Evolutionary conservation across 2,329 filamentous ascomycete genomes (phyloP), one percentile per base, ranked within the genome.

Genomic region (Fusarium protoensiforme): DNA sequence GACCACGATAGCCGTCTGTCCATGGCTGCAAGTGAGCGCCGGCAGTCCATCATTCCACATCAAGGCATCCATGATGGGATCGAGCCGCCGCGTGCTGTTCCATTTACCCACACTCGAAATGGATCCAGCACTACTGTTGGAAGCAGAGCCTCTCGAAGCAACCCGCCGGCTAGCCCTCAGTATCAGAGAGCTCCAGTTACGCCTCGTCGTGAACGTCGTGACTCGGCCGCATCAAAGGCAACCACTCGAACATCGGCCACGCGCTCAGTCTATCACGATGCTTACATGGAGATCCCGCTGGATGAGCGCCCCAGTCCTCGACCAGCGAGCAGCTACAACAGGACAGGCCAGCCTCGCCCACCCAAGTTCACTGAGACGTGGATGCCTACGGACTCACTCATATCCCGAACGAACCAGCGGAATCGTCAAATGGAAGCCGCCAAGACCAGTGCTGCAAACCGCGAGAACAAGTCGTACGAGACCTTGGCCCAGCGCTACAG

Each of bases 101-200:
- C 95, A 0, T 98, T 97, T 81, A 89, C 93, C 82, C 92, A 96
- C 79, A 97, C 93, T 0, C 90, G 95, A 36, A 87, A 85, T 18
- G 85, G 88, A 54, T 94, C 91, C 3, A 87, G 88, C 13, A 87
- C 88, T 35, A 90, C 89, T 5, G 82, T 87, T 56, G 84, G 83
- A 27, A 88, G 86, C 41, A 85, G 85, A 58, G 86, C 90, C 72
- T 90, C 90, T 0, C 87, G 86, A 39, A 69, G 83, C 65, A 85
- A 91, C 74, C 84, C 90, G 14, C 87, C 90, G 11, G 86, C 85
- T 71, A 84, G 69, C 51, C 69, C 88, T 53, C 87, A 90, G 72
- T 88, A 90, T 73, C 88, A 91, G 76, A 81, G 87, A 68, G 72
- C 81, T 2, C 83, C 84, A 0, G 77, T 78, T 38, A 85, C 84